These are phyloP conservation scores for Hyaloscypha bicolor DNA, from an alignment of 495 filamentous ascomycete genomes.

Conservation along the genomic window DNA sequence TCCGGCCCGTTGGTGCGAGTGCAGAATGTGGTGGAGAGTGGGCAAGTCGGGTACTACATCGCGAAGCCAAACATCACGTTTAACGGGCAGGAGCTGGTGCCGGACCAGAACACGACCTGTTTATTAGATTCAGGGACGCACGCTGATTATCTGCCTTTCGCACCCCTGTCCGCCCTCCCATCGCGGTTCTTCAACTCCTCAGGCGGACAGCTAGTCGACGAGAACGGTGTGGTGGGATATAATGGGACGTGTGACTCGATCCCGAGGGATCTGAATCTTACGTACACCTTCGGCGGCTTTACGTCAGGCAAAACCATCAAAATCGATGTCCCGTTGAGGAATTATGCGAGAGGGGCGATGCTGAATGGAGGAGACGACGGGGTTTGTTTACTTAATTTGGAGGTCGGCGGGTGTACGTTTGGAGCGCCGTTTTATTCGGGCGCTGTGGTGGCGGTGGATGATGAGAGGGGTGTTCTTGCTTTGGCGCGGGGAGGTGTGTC, in stretches of 20 bases:
- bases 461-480: constrained; percentile 7
- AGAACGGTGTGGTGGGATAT: constrained; percentile 3
- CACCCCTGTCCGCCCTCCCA: no score
- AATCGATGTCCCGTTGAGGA: constrained; percentile 14
- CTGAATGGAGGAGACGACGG: not conserved
- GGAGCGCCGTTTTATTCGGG: constrained; percentile 12
- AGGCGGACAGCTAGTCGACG: not conserved
- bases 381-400: constrained; percentile 12
- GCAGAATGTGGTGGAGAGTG: not conserved
- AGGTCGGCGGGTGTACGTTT: constrained; percentile 8
- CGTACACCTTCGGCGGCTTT: constrained; percentile 5
- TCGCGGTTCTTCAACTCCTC: not conserved
- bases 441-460: constrained; percentile 13
- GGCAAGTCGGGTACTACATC: constrained; percentile 9
- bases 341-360: constrained; percentile 5
- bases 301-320: constrained; percentile 1
- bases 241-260: constrained; percentile 13
- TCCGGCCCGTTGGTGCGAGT: not conserved
- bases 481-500: constrained; percentile 11
- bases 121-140: constrained; percentile 13
- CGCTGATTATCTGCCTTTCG: constrained; percentile 14
- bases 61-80: constrained; percentile 1
- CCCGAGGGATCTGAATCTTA: not conserved
- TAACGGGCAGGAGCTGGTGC: not conserved
- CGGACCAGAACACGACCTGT: constrained; percentile 7